These are phyloP conservation scores for Entophlyctis luteolus DNA, from an alignment of 192 early-diverging fungal genomes.

Conservation along the genomic window DNA sequence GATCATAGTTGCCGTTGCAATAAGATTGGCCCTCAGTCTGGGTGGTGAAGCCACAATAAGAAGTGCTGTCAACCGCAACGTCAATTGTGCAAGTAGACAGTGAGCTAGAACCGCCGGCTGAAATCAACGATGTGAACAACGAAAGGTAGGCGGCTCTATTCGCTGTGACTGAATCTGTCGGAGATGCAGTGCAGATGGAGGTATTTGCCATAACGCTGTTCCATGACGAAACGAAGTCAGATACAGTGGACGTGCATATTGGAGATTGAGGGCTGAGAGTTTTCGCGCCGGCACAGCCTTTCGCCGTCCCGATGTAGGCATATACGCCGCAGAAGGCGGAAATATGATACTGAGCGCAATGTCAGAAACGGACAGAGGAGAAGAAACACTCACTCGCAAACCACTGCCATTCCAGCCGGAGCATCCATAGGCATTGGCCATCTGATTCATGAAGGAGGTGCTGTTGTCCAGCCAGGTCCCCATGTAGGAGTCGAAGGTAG, in stretches of 20 bases:
- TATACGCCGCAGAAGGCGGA: conserved; percentile 10
- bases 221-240: conserved; percentile 12
- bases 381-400: background rate
- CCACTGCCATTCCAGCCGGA: conserved; percentile 24
- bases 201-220: background rate
- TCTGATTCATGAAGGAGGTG: conserved; percentile 12
- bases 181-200: background rate
- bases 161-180: background rate
- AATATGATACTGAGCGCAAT: conserved; percentile 8
- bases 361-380: background rate
- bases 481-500: conserved; percentile 34
- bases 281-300: background rate
- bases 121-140: background rate
- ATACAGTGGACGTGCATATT: background rate
- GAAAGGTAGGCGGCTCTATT: background rate
- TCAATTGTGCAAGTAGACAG: background rate
- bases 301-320: background rate
- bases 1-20: conserved; percentile 1
- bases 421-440: conserved; percentile 19
- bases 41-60: conserved; percentile 9
- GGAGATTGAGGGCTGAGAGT: background rate
- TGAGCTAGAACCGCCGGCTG: background rate
- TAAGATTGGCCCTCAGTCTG: background rate
- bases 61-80: background rate
- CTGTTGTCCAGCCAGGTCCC: conserved; percentile 17